These are phyloP conservation scores for Neotropicomus parvogracilis DNA, from an alignment of 1,284 basidiomycete species.

Conservation along the genomic window DNA sequence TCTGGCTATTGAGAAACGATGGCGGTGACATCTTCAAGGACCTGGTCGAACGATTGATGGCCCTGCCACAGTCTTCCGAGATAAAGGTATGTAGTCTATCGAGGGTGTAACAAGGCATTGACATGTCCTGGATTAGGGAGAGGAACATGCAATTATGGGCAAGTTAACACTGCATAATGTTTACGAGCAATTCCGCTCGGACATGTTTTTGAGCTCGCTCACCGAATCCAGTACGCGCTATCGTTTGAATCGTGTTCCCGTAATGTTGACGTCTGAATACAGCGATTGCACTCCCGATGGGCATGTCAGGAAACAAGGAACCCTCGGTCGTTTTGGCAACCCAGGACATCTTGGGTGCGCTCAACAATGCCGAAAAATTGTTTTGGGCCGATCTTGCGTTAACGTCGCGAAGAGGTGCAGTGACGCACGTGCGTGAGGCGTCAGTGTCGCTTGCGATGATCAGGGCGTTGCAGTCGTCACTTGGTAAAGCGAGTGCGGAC, in stretches of 20 bases:
- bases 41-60: conserved; percentile 56
- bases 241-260: background rate
- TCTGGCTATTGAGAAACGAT: conserved; percentile 70
- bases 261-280: conserved; percentile 3
- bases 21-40: conserved; percentile 52
- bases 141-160: conserved; percentile 69
- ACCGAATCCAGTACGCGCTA: conserved; percentile 74
- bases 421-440: conserved; percentile 70
- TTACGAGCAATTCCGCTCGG: conserved; percentile 72
- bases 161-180: conserved; percentile 72
- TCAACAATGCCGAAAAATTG: conserved; percentile 65
- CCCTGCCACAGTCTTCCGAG: conserved; percentile 53
- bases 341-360: conserved; percentile 57
- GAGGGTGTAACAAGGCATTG: background rate
- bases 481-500: conserved; percentile 56
- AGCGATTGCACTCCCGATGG: conserved; percentile 86
- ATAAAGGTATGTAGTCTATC: conserved; percentile 47
- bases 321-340: conserved; percentile 42
- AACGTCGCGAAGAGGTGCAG: conserved; percentile 58
- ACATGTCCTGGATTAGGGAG: conserved; percentile 45
- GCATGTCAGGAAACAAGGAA: conserved; percentile 52
- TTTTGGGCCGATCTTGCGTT: conserved; percentile 65
- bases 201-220: conserved; percentile 84
- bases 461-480: conserved; percentile 71
- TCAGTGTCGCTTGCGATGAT: conserved; percentile 69